A percentile compares a stretch with the other conserved stretches of the same genome.
Conservation (phyloP, 2,329 filamentous ascomycete species). For the Tolypocladium sp. region DNA sequence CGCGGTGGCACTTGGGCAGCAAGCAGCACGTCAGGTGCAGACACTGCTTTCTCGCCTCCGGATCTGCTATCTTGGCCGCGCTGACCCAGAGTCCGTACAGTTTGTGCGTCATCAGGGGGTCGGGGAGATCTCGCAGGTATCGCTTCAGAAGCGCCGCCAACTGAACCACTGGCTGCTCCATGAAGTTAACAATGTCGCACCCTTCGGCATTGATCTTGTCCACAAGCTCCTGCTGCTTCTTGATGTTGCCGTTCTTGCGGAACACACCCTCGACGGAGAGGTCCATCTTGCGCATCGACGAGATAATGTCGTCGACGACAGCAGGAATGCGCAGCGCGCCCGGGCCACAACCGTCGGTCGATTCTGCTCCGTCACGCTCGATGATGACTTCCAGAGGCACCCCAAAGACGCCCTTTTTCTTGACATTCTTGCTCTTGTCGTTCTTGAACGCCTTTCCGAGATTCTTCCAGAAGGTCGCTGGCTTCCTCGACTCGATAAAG, state of each 20-base stretch:
- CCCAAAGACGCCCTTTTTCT: slow-evolving; percentile 92
- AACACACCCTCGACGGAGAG: slow-evolving; percentile 98
- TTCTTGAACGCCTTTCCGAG: slow-evolving; percentile 95
- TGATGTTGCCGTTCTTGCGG: slow-evolving; percentile 98
- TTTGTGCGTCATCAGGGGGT: slow-evolving; percentile 91
- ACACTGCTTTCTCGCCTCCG: slow-evolving; percentile 72
- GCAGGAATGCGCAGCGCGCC: slow-evolving; percentile 84
- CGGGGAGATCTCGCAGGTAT: slow-evolving; percentile 87
- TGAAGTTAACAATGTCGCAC: slow-evolving; percentile 76
- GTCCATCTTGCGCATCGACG: slow-evolving; percentile 96
- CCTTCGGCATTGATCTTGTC: slow-evolving; percentile 81
- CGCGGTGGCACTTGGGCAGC: slow-evolving; percentile 82
- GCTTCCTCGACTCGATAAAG: slow-evolving; percentile 85
- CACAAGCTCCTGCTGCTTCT: slow-evolving; percentile 77
- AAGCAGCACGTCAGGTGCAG: slow-evolving; percentile 88
- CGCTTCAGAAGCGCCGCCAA: slow-evolving; percentile 91
- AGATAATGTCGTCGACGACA: slow-evolving; percentile 89
- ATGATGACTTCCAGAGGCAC: slow-evolving; percentile 82
- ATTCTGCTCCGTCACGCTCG: slow-evolving; percentile 90
- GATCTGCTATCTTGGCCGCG: slow-evolving; percentile 78
- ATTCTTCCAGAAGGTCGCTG: slow-evolving; percentile 93
- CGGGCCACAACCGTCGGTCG: slow-evolving; percentile 92
- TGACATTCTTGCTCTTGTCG: slow-evolving; percentile 64
- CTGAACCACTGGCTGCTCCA: slow-evolving; percentile 84
- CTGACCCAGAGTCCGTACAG: slow-evolving; percentile 85